phyloP scores from a whole-genome alignment of 345 rosid genomes.

The Bruguiera parviflora region DNA sequence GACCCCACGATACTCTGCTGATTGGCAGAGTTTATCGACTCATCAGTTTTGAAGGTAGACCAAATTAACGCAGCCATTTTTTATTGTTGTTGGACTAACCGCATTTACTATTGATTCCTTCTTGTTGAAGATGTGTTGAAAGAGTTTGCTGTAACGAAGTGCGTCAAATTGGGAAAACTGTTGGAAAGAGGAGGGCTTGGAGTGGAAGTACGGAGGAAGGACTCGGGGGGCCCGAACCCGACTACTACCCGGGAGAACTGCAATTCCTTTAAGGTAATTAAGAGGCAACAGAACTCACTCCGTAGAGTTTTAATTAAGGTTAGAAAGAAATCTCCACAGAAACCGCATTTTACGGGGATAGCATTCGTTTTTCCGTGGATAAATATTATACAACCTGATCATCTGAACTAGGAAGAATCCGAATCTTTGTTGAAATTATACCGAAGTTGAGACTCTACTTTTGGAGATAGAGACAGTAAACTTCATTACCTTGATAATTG shows the following conservation, averaged over 20 bases:
- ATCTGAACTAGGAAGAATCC: constrained; percentile 4
- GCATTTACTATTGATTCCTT: not conserved
- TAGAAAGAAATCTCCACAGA: no score
- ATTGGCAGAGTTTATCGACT: constrained; percentile 76
- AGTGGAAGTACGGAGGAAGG: constrained; percentile 30
- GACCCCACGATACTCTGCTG: constrained; percentile 63
- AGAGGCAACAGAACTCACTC: not conserved
- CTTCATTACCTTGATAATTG: no score
- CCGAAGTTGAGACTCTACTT: constrained; percentile 13
- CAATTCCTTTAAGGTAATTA: constrained; percentile 22
- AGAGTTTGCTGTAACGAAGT: constrained; percentile 67
- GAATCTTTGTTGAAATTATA: not conserved
- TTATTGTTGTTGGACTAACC: not conserved
- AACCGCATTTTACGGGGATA: no score
- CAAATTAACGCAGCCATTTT: not conserved
- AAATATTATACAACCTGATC: not conserved
- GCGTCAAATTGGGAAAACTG: constrained; percentile 68
- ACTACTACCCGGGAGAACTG: constrained; percentile 19
- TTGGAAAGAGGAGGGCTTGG: constrained; percentile 45
- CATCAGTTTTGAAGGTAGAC: constrained; percentile 69
- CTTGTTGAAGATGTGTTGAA: constrained; percentile 57
- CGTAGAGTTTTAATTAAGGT: not conserved
- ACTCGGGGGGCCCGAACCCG: constrained; percentile 14
- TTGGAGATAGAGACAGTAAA: not conserved
- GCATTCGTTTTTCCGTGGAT: no score